phyloP scores from a whole-genome alignment of 1,284 basidiomycete species.

The Leccinum proximum region DNA sequence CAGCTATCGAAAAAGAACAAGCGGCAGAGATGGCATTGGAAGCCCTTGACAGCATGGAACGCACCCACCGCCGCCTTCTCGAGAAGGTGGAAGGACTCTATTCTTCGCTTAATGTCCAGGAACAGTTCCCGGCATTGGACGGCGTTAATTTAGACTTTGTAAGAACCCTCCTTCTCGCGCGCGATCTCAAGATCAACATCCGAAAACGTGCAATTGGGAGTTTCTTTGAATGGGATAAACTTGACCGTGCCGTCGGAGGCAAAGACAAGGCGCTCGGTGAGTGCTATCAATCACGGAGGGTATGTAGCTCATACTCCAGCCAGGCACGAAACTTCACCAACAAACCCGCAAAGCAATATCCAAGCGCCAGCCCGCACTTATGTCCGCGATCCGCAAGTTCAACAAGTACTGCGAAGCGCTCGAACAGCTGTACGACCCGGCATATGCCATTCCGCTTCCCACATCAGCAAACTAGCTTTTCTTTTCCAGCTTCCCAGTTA shows the following conservation, averaged over 20 bases:
- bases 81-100: neutral
- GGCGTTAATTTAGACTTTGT: neutral
- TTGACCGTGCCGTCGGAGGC: neutral
- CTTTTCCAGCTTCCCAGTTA: too few relatives aligned
- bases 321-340: neutral
- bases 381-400: neutral
- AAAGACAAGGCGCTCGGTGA: neutral
- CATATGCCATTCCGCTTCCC: neutral
- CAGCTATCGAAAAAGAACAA: neutral
- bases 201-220: neutral
- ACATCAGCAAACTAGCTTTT: conserved; percentile 1
- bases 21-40: neutral
- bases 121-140: neutral
- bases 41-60: neutral
- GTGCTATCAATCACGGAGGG: neutral
- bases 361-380: neutral
- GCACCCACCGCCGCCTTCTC: neutral
- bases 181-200: neutral
- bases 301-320: neutral
- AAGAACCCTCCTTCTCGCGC: neutral
- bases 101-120: neutral
- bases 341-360: neutral
- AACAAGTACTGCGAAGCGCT: neutral
- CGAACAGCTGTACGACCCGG: neutral
- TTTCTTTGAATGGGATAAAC: neutral